Percentiles rank a stretch among this genome's conserved stretches.
Evolutionary conservation across 352 stramenopile species (phyloP).

Genomic region (Globisporangium okanoganense): DNA sequence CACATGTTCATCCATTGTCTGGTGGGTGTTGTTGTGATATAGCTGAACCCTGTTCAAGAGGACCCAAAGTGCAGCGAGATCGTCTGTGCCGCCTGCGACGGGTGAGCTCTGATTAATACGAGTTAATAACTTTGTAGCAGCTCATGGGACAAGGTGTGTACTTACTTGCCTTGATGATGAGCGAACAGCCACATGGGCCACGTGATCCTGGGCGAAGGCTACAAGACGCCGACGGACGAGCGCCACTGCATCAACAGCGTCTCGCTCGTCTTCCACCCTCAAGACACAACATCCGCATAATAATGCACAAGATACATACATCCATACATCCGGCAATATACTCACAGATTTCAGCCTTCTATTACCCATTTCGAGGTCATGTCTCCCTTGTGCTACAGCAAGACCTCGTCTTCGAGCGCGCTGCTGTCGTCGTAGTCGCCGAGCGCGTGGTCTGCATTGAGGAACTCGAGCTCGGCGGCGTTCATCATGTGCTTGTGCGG

Average conservation of each 20-base stretch:
- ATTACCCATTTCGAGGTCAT: too few species aligned
- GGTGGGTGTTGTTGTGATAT: not conserved
- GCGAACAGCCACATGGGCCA: conserved; percentile 83
- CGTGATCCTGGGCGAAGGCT: conserved; percentile 88
- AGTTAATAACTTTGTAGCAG: too few species aligned
- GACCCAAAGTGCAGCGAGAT: conserved; percentile 74
- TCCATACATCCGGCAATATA: too few species aligned
- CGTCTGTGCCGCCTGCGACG: conserved; percentile 83
- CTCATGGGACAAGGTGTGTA: too few species aligned
- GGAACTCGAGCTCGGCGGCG: conserved; percentile 40
- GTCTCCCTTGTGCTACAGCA: conserved; percentile 14
- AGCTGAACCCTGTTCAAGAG: conserved; percentile 63
- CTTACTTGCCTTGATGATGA: not conserved
- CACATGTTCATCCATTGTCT: not conserved
- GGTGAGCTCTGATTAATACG: too few species aligned
- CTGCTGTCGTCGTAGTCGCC: conserved; percentile 35
- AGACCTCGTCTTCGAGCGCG: conserved; percentile 50
- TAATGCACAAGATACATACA: too few species aligned
- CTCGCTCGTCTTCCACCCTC: conserved; percentile 77
- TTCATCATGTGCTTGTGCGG: conserved; percentile 24
- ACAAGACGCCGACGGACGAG: conserved; percentile 84
- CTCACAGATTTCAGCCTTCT: not conserved
- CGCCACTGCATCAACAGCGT: conserved; percentile 90
- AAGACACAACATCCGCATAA: not conserved
- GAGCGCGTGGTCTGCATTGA: conserved; percentile 41